Conservation (phyloP, 306 rosid genomes). For the Pyrus communis region DNA sequence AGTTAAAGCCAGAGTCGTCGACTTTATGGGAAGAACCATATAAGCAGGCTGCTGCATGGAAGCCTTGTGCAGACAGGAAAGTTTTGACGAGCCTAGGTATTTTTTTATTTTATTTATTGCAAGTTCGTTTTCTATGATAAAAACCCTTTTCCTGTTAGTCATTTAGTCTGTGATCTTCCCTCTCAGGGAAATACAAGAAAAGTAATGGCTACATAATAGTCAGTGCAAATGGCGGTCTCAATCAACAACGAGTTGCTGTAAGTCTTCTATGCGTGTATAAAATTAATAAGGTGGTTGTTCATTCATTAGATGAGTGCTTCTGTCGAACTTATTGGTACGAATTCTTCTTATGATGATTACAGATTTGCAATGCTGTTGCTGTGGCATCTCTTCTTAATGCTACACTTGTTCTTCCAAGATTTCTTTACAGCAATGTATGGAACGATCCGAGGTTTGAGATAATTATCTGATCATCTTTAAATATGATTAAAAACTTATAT, state of each 20-base stretch:
- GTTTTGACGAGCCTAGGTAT: constrained; percentile 35
- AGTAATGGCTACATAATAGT: constrained; percentile 76
- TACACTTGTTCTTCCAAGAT: constrained; percentile 76
- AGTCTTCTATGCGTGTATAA: constrained; percentile 19
- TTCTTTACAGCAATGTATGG: constrained; percentile 92
- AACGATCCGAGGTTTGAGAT: constrained; percentile 81
- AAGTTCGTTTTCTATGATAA: not conserved
- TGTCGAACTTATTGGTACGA: not conserved
- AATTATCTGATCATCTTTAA: not conserved
- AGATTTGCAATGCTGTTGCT: constrained; percentile 94
- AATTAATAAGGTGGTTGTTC: not conserved
- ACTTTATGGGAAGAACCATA: constrained; percentile 63
- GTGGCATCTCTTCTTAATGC: constrained; percentile 88
- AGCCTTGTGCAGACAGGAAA: constrained; percentile 73
- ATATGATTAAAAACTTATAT: not conserved
- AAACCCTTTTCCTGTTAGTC: not conserved
- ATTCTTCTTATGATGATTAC: constrained; percentile 26
- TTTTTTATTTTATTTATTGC: not conserved
- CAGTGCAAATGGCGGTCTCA: constrained; percentile 98
- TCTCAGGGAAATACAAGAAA: constrained; percentile 40
- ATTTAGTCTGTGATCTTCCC: constrained; percentile 18
- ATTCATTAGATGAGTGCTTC: not conserved
- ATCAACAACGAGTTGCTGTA: constrained; percentile 98
- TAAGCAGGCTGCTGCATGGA: constrained; percentile 53
- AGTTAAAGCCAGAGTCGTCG: constrained; percentile 56